Evolutionary conservation across 2,329 filamentous ascomycete species (phyloP), one percentile per base, ranked within the genome.

Genomic region (Hypoxylon sp.): DNA sequence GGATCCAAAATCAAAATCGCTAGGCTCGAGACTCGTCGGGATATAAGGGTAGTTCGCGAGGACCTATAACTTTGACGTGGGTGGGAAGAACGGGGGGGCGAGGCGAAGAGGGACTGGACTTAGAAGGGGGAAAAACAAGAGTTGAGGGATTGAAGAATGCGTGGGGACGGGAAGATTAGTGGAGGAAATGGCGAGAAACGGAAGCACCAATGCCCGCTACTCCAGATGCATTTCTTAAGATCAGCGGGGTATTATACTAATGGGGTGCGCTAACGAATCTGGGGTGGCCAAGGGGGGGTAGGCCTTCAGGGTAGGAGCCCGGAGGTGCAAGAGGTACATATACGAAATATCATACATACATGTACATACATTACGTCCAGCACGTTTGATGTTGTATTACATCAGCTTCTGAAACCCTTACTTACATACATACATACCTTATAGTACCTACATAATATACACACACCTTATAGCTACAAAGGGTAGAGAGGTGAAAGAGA

Each of bases 111-210:
- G 52, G 57, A 65, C 45, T n/a, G n/a, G n/a, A 60, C 61, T n/a
- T n/a, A 60, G 49, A 53, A 65, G 55, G 30, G 65, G 38, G 45
- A 57, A 68, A 67, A 61, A 59, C 17, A 57, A 56, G 62, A 60
- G 53, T 46, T 56, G 58, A 69, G 65, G 62, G 56, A 68, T 48
- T 56, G 17, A 41, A 46, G 45, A 49, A 53, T 68, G 61, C 51
- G 63, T 67, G 65, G 68, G 55, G 59, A 70, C 49, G 45, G 43
- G 53, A 59, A 62, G 64, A 66, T 64, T 68, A 70, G 65, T 70
- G 63, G 67, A 71, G 63, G 68, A 55, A 67, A 72, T 58, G 62
- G 71, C 68, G 68, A 74, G 72, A 74, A 75, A 75, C 70, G 72
- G 74, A 75, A 68, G 62, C 70, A 69, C 63, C 67, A 73, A 71